Base-by-base conservation (phyloP, 495 filamentous ascomycete genomes). In the Venustampulla echinocandica region DNA sequence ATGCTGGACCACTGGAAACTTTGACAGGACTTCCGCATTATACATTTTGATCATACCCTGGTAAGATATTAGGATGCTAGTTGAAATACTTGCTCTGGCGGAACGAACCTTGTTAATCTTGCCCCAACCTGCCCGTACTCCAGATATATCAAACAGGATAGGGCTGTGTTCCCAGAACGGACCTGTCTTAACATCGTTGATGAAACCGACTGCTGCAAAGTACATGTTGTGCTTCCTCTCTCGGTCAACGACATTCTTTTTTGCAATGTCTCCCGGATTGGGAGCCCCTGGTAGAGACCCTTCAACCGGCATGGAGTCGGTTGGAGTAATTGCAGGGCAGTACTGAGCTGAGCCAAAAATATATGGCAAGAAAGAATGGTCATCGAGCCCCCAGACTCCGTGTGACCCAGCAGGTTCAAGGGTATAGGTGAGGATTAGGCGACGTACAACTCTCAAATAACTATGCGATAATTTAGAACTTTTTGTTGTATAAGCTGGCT, bases 101-200 rank as follows among this genome's bases (percentile, higher is more conserved):
- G 10, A 24, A 33, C 60, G 46, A 60, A 84, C 84, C 76, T 96
- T 97, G 63, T 97, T 97, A 52, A 99, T 94, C 68, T 99, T 99
- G 20, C 81, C 92, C 92, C 92, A 99, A 24, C 92, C 93, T 44
- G 83, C 76, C 47, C 73, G 77, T 46, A 99, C 79, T 14, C 92
- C 92, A 3, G 84, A 90, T 24, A 99, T 89, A 64, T 99, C 93
- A 59, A 80, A 99, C 14, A 99, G 71, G 59, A 94, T 90, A 1
- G 88, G 93, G 47, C 86, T 93, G 58, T 99, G 92, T 56, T 97
- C 92, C 93, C 92, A 97, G 64, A 99, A 99, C 1, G 93, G 92
- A 0, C 92, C 92, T 44, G 70, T 87, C 62, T 99, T 99, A 42
- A 99, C 92, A 66, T 97, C 93, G 61, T 95, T 84, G 58, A 99